Base-by-base conservation (phyloP, 2,329 filamentous ascomycete genomes). In the Aspergillus latus region DNA sequence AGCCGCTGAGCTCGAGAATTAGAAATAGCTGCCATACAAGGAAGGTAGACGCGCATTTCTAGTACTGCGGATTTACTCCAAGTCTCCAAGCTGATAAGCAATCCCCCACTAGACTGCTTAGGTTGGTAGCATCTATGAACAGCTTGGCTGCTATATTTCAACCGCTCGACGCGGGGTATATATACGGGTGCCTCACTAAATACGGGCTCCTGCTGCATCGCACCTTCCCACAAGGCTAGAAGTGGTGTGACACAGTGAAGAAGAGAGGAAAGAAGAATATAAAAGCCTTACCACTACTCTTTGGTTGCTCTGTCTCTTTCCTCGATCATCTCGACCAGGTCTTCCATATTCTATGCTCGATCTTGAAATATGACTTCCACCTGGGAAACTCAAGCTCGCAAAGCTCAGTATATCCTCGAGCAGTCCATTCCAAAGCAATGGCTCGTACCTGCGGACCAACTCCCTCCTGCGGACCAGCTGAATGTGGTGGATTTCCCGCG, bases 361-460 rank as follows among this genome's bases (percentile, higher is more conserved):
- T 21, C 21, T 21, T 16, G 13, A 15, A 63, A 36, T 3, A 69
- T 70, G 66, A 53, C 62, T 2, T 44, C 58, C 32, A 56, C 62
- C 26, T 75, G 74, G 73, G 49, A 72, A 55, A 26, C 15, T 9
- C 61, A 71, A 59, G 71, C 72, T 11, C 64, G 67, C 32, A 68
- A 68, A 59, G 71, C 69, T 30, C 66, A 64, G 44, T 62, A 72
- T 29, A 68, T 73, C n/a, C 64, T 72, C 2, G 49, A 65, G 0
- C 57, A 66, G 28, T 76, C 74, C 0, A 64, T 74, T 5, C 67
- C 70, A 0, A 69, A 68, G 51, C 67, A 70, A 64, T 74, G 74
- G 66, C 67, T 74, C n/a, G 49, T 70, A 5, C 63, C 69, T 1
- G 40, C 44, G 2, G 59, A 69, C 9, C 62, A 64, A 47, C 55